These are phyloP conservation scores for Alternaria atra DNA, from an alignment of 2,329 filamentous ascomycete species.

Conservation along the genomic window DNA sequence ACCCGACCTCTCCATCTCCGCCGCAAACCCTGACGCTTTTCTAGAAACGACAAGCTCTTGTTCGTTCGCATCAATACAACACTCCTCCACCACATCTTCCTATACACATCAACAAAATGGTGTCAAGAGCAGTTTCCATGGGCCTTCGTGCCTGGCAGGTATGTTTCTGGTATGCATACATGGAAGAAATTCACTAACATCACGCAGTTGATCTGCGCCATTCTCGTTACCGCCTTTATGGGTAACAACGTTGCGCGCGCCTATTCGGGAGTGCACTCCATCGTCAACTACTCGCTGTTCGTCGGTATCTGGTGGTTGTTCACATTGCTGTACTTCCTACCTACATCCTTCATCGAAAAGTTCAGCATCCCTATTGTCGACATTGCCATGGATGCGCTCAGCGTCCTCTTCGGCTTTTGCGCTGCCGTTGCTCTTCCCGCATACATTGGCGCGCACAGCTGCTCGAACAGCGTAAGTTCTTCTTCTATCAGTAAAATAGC, in stretches of 20 bases:
- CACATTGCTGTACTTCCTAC: slow-evolving; percentile 69
- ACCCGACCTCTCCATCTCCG: slow-evolving; percentile 4
- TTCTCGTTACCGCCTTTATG: slow-evolving; percentile 68
- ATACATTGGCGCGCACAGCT: slow-evolving; percentile 74
- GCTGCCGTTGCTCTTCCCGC: slow-evolving; percentile 75
- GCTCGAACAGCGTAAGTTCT: slow-evolving; percentile 64
- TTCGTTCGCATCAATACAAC: slow-evolving; percentile 9
- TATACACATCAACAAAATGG: slow-evolving; percentile 45
- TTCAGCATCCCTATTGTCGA: slow-evolving; percentile 63
- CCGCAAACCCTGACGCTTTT: slow-evolving; percentile 23
- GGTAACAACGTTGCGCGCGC: slow-evolving; percentile 69
- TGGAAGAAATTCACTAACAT: neutral
- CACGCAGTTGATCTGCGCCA: slow-evolving; percentile 65
- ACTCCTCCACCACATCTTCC: slow-evolving; percentile 10
- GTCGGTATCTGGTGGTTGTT: slow-evolving; percentile 72
- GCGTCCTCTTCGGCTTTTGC: slow-evolving; percentile 75
- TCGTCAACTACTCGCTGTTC: slow-evolving; percentile 73
- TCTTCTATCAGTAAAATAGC: neutral
- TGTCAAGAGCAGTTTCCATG: slow-evolving; percentile 51
- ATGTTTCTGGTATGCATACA: slow-evolving; percentile 15
- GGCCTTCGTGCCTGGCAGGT: slow-evolving; percentile 55
- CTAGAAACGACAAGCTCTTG: slow-evolving; percentile 9
- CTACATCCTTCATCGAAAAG: slow-evolving; percentile 63
- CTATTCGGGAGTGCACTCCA: slow-evolving; percentile 62
- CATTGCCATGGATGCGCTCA: slow-evolving; percentile 66